Base-by-base conservation (phyloP, 1,139 yeast genomes). In the Geotrichum aggregatum region DNA sequence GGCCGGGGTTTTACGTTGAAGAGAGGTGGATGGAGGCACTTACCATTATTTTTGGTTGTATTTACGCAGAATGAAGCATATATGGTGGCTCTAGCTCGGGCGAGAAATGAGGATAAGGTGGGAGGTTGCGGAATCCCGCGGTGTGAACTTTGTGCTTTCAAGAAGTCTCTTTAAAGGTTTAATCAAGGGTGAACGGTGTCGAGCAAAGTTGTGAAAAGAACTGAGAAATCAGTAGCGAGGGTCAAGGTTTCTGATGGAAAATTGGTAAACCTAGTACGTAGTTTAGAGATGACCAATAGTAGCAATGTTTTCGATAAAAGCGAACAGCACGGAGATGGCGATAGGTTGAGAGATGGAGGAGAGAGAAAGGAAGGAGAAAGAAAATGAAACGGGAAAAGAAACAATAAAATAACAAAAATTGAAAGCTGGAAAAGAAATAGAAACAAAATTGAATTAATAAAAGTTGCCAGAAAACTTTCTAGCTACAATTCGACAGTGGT, bases 21-120 rank as follows among this genome's bases (percentile, higher is more conserved):
- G 18, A n/a, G 18, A 34, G 36, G 36, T n/a, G 16, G 2, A 34
- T 18, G 8, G 16, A 16, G 10, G n/a, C n/a, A 40, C 44, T 21
- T 40, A 40, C 44, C 44, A 40, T 40, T 40, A 31, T 43, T 13
- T 30, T 28, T 43, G 19, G n/a, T 10, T 31, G 39, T 31, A 30
- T 43, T 43, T 38, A 43, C 24, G 14, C 38, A 28, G 18, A 18
- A 38, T 38, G 16, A 43, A 2, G 40, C 47, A 43, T 30, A 42
- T 30, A 22, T 34, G 47, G 16, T 43, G 28, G 10, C 28, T 39
- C 19, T 31, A 8, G 38, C 38, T 31, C 2, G 24, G 13, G 28
- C 19, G 28, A 31, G 13, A 34, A 43, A 28, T 28, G 47, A 4
- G 18, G 44, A 40, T 19, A 31, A 22, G 44, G 24, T 22, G 44